Percentiles rank a stretch among this genome's conserved stretches.
Evolutionary conservation across 306 rosid species (phyloP).

Genomic region (Cucurbita moschata): DNA sequence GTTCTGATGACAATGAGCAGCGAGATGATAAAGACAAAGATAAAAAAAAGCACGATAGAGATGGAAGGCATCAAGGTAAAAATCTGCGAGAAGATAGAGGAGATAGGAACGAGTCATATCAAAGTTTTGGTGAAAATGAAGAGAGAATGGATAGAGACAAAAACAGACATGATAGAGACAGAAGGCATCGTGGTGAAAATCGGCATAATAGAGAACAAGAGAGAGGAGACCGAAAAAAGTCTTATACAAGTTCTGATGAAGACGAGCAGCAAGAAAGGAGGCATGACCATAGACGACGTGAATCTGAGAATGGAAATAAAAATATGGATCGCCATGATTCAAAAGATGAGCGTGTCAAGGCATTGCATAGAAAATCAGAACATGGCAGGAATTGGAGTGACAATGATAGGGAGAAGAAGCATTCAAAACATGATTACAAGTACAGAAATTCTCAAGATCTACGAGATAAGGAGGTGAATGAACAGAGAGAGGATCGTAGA

Average conservation of each 20-base stretch:
- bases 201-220: slow-evolving; percentile 9
- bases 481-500: slow-evolving; percentile 13
- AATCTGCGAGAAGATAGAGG: slow-evolving; percentile 10
- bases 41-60: background rate
- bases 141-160: slow-evolving; percentile 15
- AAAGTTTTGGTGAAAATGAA: slow-evolving; percentile 21
- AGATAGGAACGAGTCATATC: slow-evolving; percentile 15
- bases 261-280: slow-evolving; percentile 13
- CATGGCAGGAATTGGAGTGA: slow-evolving; percentile 14
- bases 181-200: background rate
- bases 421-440: background rate
- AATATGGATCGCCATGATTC: slow-evolving; percentile 17
- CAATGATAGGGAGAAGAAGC: slow-evolving; percentile 7
- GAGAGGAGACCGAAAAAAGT: slow-evolving; percentile 13
- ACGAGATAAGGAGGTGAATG: slow-evolving; percentile 20
- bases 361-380: slow-evolving; percentile 13
- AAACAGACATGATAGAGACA: background rate
- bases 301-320: slow-evolving; percentile 15
- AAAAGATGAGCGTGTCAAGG: slow-evolving; percentile 24
- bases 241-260: slow-evolving; percentile 16
- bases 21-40: slow-evolving; percentile 14
- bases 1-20: slow-evolving; percentile 28
- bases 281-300: slow-evolving; percentile 15
- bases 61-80: background rate
- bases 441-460: slow-evolving; percentile 4